These are phyloP conservation scores for Vicia sativa DNA, from an alignment of 306 rosid species.

Conservation along the genomic window DNA sequence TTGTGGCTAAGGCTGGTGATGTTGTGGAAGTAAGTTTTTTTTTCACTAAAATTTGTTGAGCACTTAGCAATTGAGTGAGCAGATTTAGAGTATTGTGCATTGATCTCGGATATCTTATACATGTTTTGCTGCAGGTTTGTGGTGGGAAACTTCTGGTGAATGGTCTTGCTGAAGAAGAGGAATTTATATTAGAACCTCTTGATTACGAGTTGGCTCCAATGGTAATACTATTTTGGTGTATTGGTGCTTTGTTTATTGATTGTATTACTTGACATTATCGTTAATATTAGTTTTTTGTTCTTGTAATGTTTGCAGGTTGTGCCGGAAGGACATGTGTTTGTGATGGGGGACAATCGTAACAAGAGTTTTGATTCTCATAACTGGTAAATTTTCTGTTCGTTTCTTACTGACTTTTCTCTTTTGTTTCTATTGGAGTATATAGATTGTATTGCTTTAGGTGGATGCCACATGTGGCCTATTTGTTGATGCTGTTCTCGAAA, in stretches of 20 bases:
- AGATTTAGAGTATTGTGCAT: background rate
- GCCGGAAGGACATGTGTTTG: constrained; percentile 91
- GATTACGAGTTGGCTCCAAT: constrained; percentile 70
- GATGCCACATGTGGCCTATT: constrained; percentile 23
- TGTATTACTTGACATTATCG: background rate
- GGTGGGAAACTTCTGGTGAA: constrained; percentile 82
- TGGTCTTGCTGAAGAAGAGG: constrained; percentile 69
- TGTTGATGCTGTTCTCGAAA: constrained; percentile 39
- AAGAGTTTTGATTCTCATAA: constrained; percentile 90
- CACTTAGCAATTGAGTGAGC: constrained; percentile 5
- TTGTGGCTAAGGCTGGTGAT: constrained; percentile 96
- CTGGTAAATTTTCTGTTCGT: constrained; percentile 65
- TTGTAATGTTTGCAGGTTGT: constrained; percentile 64
- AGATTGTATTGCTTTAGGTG: constrained; percentile 29
- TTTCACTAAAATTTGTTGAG: background rate
- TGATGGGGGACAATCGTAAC: constrained; percentile 96
- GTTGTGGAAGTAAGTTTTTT: constrained; percentile 63
- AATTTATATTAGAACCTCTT: constrained; percentile 78
- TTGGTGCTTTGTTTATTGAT: constrained; percentile 18
- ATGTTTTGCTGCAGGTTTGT: constrained; percentile 53
- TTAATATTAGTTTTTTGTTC: constrained; percentile 10
- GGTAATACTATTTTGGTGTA: constrained; percentile 46
- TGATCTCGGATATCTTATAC: constrained; percentile 30
- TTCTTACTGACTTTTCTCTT: constrained; percentile 31
- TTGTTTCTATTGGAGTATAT: constrained; percentile 30